Evolutionary conservation across 306 rosid genomes (phyloP).

Genomic region (Sesbania bispinosa): DNA sequence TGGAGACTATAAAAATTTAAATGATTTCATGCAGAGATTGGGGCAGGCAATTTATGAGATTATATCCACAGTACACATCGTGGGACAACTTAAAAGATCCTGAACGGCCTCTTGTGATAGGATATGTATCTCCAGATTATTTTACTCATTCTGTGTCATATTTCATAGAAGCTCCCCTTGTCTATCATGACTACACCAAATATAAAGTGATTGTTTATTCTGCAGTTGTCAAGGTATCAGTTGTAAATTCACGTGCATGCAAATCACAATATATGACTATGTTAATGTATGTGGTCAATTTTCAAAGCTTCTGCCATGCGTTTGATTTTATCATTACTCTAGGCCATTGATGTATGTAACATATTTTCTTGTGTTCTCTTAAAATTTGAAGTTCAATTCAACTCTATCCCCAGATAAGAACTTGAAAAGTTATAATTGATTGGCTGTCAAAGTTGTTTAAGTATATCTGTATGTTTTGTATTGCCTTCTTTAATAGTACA

Average conservation of each 20-base stretch:
- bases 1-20: neutral
- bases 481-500: neutral
- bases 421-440: neutral
- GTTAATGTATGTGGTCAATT: neutral
- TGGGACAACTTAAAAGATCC: constrained; percentile 92
- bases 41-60: constrained; percentile 90
- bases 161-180: constrained; percentile 90
- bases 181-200: constrained; percentile 64
- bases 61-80: constrained; percentile 63
- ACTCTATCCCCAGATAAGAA: neutral
- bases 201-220: constrained; percentile 91
- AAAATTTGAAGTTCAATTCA: neutral
- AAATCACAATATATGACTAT: neutral
- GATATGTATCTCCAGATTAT: constrained; percentile 97
- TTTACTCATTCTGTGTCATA: constrained; percentile 98
- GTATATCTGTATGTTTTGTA: neutral
- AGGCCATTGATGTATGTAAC: neutral
- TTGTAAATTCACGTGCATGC: neutral
- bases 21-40: constrained; percentile 71
- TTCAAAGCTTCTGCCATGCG: neutral
- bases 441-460: neutral
- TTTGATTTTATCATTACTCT: neutral
- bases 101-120: constrained; percentile 86
- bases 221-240: constrained; percentile 95
- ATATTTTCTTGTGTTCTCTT: neutral